phyloP scores from a whole-genome alignment of 2,329 filamentous ascomycete species.

The Paecilomyces formosus region DNA sequence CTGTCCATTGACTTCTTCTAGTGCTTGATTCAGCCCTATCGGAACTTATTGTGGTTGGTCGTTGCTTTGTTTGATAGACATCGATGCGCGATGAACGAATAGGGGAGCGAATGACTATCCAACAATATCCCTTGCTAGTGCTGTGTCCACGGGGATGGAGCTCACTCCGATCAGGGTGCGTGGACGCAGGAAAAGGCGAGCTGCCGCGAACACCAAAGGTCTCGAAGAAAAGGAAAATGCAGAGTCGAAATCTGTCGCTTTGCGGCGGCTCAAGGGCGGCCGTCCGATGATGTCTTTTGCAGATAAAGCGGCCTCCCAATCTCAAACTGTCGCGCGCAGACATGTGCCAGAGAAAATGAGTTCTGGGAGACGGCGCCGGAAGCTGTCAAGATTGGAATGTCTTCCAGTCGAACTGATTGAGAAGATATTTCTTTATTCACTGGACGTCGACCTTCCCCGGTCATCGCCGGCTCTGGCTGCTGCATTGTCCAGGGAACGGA shows the following conservation, averaged over 20 bases:
- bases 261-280: conserved; percentile 1
- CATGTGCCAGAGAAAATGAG: background rate
- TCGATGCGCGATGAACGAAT: background rate
- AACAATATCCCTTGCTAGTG: background rate
- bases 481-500: conserved; percentile 31
- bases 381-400: conserved; percentile 32
- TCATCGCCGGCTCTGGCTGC: conserved; percentile 34
- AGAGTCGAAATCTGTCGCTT: background rate
- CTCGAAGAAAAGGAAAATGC: background rate
- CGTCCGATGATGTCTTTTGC: conserved; percentile 9
- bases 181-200: conserved; percentile 16
- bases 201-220: background rate
- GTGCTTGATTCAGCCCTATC: background rate
- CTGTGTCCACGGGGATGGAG: conserved; percentile 3
- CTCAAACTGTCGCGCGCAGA: background rate
- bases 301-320: background rate
- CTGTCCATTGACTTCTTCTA: background rate
- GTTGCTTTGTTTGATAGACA: background rate
- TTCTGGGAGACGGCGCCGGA: background rate
- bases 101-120: background rate
- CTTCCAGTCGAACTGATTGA: conserved; percentile 47
- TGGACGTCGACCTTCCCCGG: conserved; percentile 38
- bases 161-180: conserved; percentile 26
- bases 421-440: conserved; percentile 42
- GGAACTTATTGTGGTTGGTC: background rate